phyloP scores from a whole-genome alignment of 164 flowering plant species.

The Dillenia turbinata region DNA sequence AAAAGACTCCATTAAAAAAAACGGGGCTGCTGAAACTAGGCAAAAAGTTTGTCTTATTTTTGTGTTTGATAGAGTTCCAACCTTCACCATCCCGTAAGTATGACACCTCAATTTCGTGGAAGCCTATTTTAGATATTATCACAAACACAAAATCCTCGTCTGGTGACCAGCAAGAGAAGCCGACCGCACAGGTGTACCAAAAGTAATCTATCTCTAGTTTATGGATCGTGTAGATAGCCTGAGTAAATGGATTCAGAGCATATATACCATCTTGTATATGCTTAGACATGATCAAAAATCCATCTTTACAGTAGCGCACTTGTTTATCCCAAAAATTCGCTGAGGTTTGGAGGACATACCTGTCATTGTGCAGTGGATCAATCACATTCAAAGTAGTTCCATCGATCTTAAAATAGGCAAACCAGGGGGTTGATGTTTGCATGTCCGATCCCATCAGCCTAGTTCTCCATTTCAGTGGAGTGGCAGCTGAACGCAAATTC shows the following conservation, averaged over 20 bases:
- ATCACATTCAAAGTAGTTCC: too few species aligned
- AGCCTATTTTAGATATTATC: too few species aligned
- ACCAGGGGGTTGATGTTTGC: background rate
- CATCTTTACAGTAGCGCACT: background rate
- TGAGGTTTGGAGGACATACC: background rate
- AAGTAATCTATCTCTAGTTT: background rate
- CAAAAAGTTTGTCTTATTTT: background rate
- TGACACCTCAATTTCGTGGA: background rate
- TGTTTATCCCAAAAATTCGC: background rate
- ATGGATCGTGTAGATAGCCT: too few species aligned
- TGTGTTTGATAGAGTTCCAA: background rate
- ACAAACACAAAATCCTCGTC: background rate
- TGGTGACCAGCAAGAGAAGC: background rate
- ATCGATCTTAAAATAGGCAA: background rate
- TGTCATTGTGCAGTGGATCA: background rate
- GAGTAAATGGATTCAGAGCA: too few species aligned
- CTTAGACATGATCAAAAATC: background rate
- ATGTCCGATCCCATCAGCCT: background rate
- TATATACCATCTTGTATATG: too few species aligned
- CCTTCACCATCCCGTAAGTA: background rate
- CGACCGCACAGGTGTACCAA: background rate
- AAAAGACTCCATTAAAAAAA: background rate
- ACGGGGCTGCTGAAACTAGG: background rate
- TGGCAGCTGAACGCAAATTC: background rate
- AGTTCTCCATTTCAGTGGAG: background rate